These are phyloP conservation scores for Dryadomyces quercivorus DNA, from an alignment of 2,329 filamentous ascomycete species.

Conservation along the genomic window DNA sequence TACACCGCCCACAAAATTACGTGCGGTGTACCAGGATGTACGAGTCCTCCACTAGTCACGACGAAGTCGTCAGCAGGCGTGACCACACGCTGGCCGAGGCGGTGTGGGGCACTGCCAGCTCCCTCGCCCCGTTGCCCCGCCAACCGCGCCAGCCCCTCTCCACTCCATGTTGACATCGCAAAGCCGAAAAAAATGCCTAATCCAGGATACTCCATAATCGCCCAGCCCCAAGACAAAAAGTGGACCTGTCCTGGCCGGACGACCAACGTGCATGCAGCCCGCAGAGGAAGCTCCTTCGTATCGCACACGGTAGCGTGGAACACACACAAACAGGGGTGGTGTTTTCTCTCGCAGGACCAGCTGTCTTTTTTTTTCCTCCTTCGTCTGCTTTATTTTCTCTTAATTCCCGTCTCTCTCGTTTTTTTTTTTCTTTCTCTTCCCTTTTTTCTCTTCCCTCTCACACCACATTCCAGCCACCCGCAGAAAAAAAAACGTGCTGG, in stretches of 20 bases:
- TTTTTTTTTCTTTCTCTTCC: background rate
- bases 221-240: background rate
- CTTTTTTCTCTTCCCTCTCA: background rate
- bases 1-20: no score
- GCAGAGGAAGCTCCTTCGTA: background rate
- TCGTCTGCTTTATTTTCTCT: background rate
- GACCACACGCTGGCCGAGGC: background rate
- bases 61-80: no score
- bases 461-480: background rate
- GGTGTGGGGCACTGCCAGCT: background rate
- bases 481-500: background rate
- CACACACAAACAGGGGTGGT: background rate
- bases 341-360: background rate
- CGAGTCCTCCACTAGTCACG: no score
- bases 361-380: background rate
- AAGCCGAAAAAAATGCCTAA: background rate
- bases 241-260: background rate
- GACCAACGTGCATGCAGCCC: background rate
- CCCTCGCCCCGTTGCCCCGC: conserved; percentile 4
- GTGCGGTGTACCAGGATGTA: no score
- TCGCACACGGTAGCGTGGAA: background rate
- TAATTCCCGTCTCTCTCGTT: background rate
- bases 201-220: background rate
- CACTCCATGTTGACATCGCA: conserved; percentile 10
- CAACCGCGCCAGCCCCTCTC: conserved; percentile 7